These are phyloP conservation scores for Solanum hybrid DNA, from an alignment of 305 asterid species.

Conservation along the genomic window DNA sequence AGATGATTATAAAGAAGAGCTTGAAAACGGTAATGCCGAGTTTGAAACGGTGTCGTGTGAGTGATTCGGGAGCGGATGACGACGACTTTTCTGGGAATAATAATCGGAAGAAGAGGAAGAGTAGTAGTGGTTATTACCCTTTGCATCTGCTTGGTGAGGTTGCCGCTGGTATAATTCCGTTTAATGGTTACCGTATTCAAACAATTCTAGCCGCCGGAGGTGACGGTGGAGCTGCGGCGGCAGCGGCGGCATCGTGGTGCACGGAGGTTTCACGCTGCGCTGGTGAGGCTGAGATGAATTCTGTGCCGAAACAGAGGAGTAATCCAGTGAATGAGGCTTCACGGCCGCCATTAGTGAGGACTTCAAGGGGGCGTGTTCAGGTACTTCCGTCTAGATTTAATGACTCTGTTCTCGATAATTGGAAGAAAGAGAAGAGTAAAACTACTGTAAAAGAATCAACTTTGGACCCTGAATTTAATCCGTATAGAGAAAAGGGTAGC, in stretches of 20 bases:
- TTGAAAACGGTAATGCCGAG: conserved; percentile 96
- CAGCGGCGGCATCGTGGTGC: conserved; percentile 26
- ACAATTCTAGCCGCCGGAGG: conserved; percentile 22
- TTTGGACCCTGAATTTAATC: conserved; percentile 56
- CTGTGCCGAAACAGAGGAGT: conserved; percentile 14
- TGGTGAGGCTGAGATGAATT: conserved; percentile 17
- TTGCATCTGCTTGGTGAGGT: conserved; percentile 69
- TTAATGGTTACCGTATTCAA: conserved; percentile 42
- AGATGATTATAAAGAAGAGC: conserved; percentile 83
- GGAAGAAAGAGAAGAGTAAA: conserved; percentile 82
- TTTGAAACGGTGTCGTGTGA: conserved; percentile 68
- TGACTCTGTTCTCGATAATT: conserved; percentile 81
- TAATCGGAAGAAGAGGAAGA: conserved; percentile 65
- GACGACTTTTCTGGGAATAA: conserved; percentile 38
- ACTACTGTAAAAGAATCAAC: conserved; percentile 32
- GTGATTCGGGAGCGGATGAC: conserved; percentile 62
- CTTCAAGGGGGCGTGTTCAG: conserved; percentile 90
- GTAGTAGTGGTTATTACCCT: conserved; percentile 44
- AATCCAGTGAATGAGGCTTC: conserved; percentile 31
- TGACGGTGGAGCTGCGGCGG: conserved; percentile 16
- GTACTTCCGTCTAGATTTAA: conserved; percentile 87
- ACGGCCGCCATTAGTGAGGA: conserved; percentile 84
- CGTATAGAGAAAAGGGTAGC: conserved; percentile 35
- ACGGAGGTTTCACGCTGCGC: conserved; percentile 14
- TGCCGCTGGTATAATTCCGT: conserved; percentile 61